Evolutionary conservation across 805 yeast genomes (phyloP), one percentile per base, ranked within the genome.

Genomic region (Ogataea chonburiensis): DNA sequence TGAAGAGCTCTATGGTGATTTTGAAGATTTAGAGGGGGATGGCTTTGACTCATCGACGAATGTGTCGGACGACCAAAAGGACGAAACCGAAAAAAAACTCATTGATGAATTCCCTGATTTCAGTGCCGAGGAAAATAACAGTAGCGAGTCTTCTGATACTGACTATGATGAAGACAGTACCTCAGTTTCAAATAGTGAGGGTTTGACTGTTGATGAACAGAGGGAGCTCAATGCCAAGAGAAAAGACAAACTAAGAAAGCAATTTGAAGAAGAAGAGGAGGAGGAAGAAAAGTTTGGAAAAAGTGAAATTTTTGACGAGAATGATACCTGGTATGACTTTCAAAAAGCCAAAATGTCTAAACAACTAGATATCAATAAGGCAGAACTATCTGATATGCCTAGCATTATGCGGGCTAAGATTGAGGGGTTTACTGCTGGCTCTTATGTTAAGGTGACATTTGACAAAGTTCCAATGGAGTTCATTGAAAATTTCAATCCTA

Each of bases 341-440:
- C 97, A 93, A 61, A 93, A 93, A 67, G 94, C 95, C 43, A 91
- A 89, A 55, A 89, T 94, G 79, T 88, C 96, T 39, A 91, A 93
- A 60, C 98, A 93, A 65, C 67, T 86, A 45, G 98, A 91, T 44
- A 88, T 94, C 64, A 94, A 93, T 62, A 85, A 86, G 59, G 76
- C 86, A 7, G 89, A 82, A 58, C 71, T 77, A 38, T 81, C 77
- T 13, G 71, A 73, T 27, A 73, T 93, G 81, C 94, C 87, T 41
- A 69, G 66, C 9, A 84, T 73, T n/a, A 77, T 85, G 14, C 73
- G 98, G 54, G 68, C 77, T 39, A 79, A 78, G 47, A 79, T 94
- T 47, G 97, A 91, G 65, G 99, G 99, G 43, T 85, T 70, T 60
- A 76, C 83, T 44, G 93, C 98, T 0, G 99, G 99, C 19, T 78